phyloP scores from a whole-genome alignment of 768 basidiomycete genomes.

The Hydnomerulius pinastri region DNA sequence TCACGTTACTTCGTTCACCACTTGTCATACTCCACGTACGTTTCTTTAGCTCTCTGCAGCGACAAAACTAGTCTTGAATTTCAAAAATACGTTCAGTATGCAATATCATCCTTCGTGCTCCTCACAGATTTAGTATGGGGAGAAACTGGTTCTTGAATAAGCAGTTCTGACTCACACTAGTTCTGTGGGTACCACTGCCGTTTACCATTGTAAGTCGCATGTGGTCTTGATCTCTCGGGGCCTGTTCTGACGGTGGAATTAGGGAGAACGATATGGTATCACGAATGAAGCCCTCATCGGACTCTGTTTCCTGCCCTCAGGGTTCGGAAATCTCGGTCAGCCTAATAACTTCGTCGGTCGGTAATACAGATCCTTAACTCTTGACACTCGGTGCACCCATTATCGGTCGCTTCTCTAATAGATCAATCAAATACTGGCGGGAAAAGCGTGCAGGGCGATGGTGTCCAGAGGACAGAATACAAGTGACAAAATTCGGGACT shows the following conservation, averaged over 20 bases:
- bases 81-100: conserved; percentile 15
- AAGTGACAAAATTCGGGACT: conserved; percentile 46
- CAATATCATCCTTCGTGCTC: conserved; percentile 23
- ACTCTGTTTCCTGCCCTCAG: conserved; percentile 37
- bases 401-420: conserved; percentile 57
- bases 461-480: conserved; percentile 65
- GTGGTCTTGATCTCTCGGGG: neutral
- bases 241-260: neutral
- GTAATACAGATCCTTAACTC: neutral
- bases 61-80: neutral
- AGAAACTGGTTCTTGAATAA: neutral
- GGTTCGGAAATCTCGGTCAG: conserved; percentile 38
- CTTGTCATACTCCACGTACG: conserved; percentile 29
- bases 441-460: conserved; percentile 49
- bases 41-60: neutral
- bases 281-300: conserved; percentile 37
- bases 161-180: conserved; percentile 9
- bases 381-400: conserved; percentile 55
- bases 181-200: conserved; percentile 35
- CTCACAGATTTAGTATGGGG: conserved; percentile 32
- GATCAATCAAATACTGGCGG: conserved; percentile 46
- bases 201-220: conserved; percentile 41
- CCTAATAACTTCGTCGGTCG: neutral
- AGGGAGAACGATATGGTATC: conserved; percentile 40
- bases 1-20: conserved; percentile 31